A percentile compares a stretch with the other conserved stretches of the same genome.
phyloP scores from a whole-genome alignment of 768 basidiomycete species.

The Naganishia kalamii region DNA sequence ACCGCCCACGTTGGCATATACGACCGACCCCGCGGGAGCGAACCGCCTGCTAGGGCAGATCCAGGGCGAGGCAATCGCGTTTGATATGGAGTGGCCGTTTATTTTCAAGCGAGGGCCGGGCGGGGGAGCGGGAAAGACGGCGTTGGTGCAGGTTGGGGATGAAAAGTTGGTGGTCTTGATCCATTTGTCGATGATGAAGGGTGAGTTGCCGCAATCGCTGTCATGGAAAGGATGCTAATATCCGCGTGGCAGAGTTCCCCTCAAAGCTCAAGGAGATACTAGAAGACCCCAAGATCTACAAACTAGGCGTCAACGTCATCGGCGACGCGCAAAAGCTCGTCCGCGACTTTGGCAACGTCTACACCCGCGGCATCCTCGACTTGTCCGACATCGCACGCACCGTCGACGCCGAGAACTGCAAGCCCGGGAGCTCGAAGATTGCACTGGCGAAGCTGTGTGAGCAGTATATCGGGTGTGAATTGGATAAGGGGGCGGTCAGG shows the following conservation, averaged over 20 bases:
- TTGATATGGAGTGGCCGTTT: slow-evolving; percentile 45
- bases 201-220: slow-evolving; percentile 24
- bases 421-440: slow-evolving; percentile 33
- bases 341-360: slow-evolving; percentile 35
- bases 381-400: slow-evolving; percentile 36
- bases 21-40: slow-evolving; percentile 30
- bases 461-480: slow-evolving; percentile 30
- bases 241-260: slow-evolving; percentile 27
- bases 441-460: slow-evolving; percentile 31
- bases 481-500: slow-evolving; percentile 35
- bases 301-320: slow-evolving; percentile 34
- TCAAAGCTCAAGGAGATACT: slow-evolving; percentile 29
- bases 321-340: slow-evolving; percentile 39
- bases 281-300: slow-evolving; percentile 28
- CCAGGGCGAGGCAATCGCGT: slow-evolving; percentile 32
- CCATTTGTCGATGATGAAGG: slow-evolving; percentile 32
- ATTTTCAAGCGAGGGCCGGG: background rate
- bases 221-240: background rate
- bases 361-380: slow-evolving; percentile 32
- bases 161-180: slow-evolving; percentile 32
- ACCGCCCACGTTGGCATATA: slow-evolving; percentile 35
- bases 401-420: slow-evolving; percentile 37
- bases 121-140: slow-evolving; percentile 28
- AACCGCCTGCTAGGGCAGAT: slow-evolving; percentile 36
- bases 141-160: slow-evolving; percentile 35